Evolutionary conservation across 495 filamentous ascomycete genomes (phyloP).

Genomic region (Podospora appendiculata): DNA sequence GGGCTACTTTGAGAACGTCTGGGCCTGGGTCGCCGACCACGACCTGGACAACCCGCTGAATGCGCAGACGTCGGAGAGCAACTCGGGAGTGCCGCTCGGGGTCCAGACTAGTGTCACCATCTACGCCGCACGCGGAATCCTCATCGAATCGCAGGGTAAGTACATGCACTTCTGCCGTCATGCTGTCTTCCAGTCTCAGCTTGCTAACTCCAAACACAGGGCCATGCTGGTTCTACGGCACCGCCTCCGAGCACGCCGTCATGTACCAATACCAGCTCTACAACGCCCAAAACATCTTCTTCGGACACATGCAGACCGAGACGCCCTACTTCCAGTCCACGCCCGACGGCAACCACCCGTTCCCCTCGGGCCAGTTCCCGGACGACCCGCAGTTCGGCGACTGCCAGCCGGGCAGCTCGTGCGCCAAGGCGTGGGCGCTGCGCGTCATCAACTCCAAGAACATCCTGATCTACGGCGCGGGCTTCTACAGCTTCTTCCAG

Average conservation of each 20-base stretch:
- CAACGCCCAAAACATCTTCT: conserved; percentile 62
- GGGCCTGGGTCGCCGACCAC: conserved; percentile 91
- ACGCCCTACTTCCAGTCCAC: conserved; percentile 84
- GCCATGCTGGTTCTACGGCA: conserved; percentile 38
- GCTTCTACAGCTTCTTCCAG: conserved; percentile 73
- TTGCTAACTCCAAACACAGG: no score
- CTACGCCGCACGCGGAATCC: conserved; percentile 73
- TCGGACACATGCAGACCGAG: conserved; percentile 76
- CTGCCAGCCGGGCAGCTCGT: conserved; percentile 48
- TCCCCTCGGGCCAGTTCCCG: conserved; percentile 49
- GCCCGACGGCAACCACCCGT: conserved; percentile 59
- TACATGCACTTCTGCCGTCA: no score
- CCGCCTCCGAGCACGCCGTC: conserved; percentile 58
- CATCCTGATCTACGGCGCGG: conserved; percentile 61
- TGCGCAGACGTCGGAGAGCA: background rate
- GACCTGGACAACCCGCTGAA: conserved; percentile 51
- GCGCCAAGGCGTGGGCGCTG: conserved; percentile 72
- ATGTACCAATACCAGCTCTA: conserved; percentile 75
- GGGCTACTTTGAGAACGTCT: conserved; percentile 80
- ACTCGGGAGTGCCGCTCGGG: conserved; percentile 32
- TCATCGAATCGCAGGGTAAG: conserved; percentile 48
- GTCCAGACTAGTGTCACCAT: conserved; percentile 69
- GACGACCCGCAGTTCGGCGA: conserved; percentile 64
- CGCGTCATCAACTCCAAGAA: conserved; percentile 58
- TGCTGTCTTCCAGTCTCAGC: no score